Evolutionary conservation across 169 alveolate genomes (phyloP), one percentile per base, ranked within the genome.

Genomic region (Plasmodium coatneyi): DNA sequence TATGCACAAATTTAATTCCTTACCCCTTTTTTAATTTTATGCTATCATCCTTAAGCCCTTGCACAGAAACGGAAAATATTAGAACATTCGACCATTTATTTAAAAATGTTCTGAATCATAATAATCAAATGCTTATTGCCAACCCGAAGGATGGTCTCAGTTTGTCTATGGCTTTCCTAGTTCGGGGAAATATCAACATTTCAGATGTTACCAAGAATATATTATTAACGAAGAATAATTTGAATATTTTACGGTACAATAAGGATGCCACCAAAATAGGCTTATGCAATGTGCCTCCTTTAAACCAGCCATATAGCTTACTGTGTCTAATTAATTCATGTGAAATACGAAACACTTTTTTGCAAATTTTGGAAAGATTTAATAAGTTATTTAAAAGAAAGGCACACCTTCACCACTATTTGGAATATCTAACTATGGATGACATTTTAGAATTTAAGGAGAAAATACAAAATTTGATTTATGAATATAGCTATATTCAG

Each of bases 1-100:
- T 98, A 89, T 98, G 99, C 2, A 98, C 98, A 98, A 98, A 98
- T 92, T 93, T 98, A 87, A 99, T 98, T 32, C 99, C 99, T 3
- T 98, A 96, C 95, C 99, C 99, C 49, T 96, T 97, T 71, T 93
- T 97, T 87, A 98, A 97, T 87, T 98, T 98, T 95, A 93, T 98
- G 52, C 80, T 97, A n/a, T 97, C 99, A 5, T 89, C 98, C 12
- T 83, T 98, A 52, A 95, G 98, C 41, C 99, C 98, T 14, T 92
- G 96, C 25, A 70, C 83, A 82, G 95, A 90, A 80, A 56, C 95
- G 49, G 93, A 84, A 54, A 84, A 49, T 92, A 82, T 82, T 39
- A 52, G 92, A 60, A 80, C 86, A 36, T 92, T 92, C 49, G 92
- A 82, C 72, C 94, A 78, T 79, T 84, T 79, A 34, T 71, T 87